Conservation (phyloP, 2,329 filamentous ascomycete genomes). For the Diaporthe vaccinii region DNA sequence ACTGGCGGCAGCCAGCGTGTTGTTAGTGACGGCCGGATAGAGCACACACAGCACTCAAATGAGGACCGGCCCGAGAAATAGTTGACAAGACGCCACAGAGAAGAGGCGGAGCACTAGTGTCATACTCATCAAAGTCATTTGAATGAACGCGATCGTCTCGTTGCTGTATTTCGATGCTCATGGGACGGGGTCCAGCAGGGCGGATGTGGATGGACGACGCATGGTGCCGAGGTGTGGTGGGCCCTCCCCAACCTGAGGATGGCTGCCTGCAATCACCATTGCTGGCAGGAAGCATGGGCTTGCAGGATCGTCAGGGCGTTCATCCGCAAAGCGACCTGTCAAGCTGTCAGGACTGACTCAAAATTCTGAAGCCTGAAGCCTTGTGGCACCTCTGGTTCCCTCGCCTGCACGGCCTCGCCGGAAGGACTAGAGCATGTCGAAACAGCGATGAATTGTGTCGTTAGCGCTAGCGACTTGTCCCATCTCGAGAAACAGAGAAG, state of each 20-base stretch:
- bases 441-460: slow-evolving; percentile 10
- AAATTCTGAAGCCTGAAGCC: not conserved
- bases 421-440: slow-evolving; percentile 14
- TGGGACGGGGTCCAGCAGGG: not conserved
- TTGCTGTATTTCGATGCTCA: slow-evolving; percentile 12
- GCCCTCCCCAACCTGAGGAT: not conserved
- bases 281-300: slow-evolving; percentile 4
- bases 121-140: not conserved
- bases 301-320: slow-evolving; percentile 15
- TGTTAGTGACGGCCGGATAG: not conserved
- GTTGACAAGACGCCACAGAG: not conserved
- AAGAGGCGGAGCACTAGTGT: not conserved
- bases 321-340: not conserved
- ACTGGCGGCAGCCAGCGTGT: not conserved
- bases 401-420: slow-evolving; percentile 9
- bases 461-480: slow-evolving; percentile 2
- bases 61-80: slow-evolving; percentile 8
- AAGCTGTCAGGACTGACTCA: slow-evolving; percentile 23
- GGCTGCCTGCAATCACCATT: slow-evolving; percentile 1
- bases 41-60: not conserved
- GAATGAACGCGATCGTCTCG: slow-evolving; percentile 4
- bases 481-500: slow-evolving; percentile 14
- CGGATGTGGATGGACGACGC: not conserved
- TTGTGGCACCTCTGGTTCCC: slow-evolving; percentile 1
- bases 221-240: slow-evolving; percentile 9